A percentile compares a stretch with the other conserved stretches of the same genome.
Conservation (phyloP, 352 stramenopile genomes). For the Pythium rishiriense region DNA sequence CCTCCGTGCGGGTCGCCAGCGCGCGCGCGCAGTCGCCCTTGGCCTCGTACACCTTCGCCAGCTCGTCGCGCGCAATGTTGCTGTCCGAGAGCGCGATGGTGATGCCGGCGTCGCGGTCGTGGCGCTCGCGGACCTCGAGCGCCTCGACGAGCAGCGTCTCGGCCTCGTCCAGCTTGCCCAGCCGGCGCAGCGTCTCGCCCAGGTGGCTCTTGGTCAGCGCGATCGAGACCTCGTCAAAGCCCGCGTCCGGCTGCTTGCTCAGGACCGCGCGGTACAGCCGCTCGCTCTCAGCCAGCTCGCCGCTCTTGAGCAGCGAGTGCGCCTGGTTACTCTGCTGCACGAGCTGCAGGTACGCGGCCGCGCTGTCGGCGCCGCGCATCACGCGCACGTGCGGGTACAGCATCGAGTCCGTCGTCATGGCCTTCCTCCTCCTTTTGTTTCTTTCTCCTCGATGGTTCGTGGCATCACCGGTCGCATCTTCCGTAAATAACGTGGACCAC, state of each 20-base stretch:
- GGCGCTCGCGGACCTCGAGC: conserved; percentile 43
- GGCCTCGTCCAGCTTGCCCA: conserved; percentile 49
- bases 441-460: background rate
- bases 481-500: conserved; percentile 11
- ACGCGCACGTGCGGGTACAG: conserved; percentile 34
- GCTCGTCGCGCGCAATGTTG: conserved; percentile 68
- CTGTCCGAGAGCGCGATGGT: conserved; percentile 50
- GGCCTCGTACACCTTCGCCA: conserved; percentile 70
- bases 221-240: conserved; percentile 62
- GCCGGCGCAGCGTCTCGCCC: conserved; percentile 48
- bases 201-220: conserved; percentile 60
- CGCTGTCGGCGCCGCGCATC: conserved; percentile 31
- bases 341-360: conserved; percentile 49
- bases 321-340: conserved; percentile 52
- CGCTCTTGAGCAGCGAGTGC: conserved; percentile 36
- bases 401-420: conserved; percentile 24
- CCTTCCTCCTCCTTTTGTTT: background rate
- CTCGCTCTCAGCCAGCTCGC: conserved; percentile 45
- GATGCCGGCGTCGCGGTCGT: conserved; percentile 35
- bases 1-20: conserved; percentile 38
- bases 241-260: conserved; percentile 39
- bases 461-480: background rate
- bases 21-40: conserved; percentile 51
- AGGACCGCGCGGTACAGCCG: conserved; percentile 48
- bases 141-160: conserved; percentile 45